These are phyloP conservation scores for Acer saccharum DNA, from an alignment of 345 rosid genomes.

Conservation along the genomic window DNA sequence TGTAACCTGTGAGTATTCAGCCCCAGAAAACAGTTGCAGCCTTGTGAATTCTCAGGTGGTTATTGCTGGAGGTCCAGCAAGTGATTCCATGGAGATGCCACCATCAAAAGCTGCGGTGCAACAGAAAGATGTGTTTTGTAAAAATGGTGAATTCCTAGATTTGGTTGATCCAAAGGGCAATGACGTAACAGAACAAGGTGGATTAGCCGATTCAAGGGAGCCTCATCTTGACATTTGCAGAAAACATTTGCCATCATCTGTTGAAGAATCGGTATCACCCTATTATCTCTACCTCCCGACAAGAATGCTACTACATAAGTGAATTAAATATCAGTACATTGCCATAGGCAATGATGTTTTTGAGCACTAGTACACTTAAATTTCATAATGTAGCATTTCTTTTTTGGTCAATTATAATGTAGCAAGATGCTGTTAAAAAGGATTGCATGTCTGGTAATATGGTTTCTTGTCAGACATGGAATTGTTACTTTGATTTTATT, in stretches of 20 bases:
- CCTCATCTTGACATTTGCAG: conserved; percentile 34
- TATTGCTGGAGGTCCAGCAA: conserved; percentile 29
- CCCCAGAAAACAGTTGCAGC: conserved; percentile 32
- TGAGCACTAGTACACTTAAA: background rate
- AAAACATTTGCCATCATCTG: conserved; percentile 39
- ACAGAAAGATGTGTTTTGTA: conserved; percentile 33
- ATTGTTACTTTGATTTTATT: background rate
- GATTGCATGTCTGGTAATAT: background rate
- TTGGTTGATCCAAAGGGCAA: conserved; percentile 36
- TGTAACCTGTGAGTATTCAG: conserved; percentile 44
- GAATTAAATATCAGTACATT: background rate
- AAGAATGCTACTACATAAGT: conserved; percentile 1
- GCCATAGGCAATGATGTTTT: background rate
- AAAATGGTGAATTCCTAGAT: conserved; percentile 33
- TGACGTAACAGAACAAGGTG: conserved; percentile 30
- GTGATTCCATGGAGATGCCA: conserved; percentile 46
- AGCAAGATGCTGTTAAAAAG: background rate
- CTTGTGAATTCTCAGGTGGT: conserved; percentile 35
- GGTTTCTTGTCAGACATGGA: conserved; percentile 4
- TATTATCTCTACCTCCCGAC: background rate
- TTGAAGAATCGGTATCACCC: conserved; percentile 59
- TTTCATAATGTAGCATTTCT: conserved; percentile 6
- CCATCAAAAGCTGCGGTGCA: conserved; percentile 41
- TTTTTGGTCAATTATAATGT: background rate
- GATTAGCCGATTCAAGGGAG: conserved; percentile 41